These are phyloP conservation scores for Aspergillus piperis DNA, from an alignment of 2,329 filamentous ascomycete genomes.

Conservation along the genomic window DNA sequence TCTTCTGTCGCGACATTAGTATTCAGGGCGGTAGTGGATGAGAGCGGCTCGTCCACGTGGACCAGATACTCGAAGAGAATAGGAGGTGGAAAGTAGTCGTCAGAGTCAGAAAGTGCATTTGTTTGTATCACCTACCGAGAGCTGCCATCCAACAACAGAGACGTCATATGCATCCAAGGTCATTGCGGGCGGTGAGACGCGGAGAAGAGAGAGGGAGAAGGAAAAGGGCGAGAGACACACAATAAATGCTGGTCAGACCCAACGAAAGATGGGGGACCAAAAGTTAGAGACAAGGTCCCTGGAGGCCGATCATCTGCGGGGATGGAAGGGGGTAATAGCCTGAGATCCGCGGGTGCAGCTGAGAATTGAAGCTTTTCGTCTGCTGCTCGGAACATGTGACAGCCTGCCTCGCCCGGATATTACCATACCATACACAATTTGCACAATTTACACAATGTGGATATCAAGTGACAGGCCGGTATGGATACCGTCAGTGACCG, in stretches of 20 bases:
- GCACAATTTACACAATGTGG: not conserved
- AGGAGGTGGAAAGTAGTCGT: not conserved
- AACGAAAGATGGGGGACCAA: constrained; percentile 5
- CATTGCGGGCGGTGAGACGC: constrained; percentile 32
- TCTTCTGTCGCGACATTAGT: constrained; percentile 39
- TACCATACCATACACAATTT: not conserved
- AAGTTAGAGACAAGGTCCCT: constrained; percentile 9
- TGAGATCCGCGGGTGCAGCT: constrained; percentile 6
- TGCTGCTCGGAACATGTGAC: constrained; percentile 25
- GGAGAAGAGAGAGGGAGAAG: constrained; percentile 5
- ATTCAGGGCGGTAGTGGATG: constrained; percentile 8
- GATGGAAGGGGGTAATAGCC: constrained; percentile 4
- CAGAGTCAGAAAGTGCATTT: not conserved
- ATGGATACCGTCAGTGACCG: not conserved
- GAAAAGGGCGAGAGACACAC: constrained; percentile 5
- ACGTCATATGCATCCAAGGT: constrained; percentile 36
- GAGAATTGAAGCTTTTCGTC: constrained; percentile 10
- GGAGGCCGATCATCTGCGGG: not conserved
- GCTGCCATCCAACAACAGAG: constrained; percentile 54
- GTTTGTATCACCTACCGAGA: constrained; percentile 42
- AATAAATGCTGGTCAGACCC: not conserved
- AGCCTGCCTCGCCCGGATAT: not conserved
- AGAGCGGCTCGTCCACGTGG: not conserved
- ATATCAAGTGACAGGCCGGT: not conserved
- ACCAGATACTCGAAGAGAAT: not conserved